phyloP scores from a whole-genome alignment of 768 basidiomycete genomes.

The Myochromella boudieri region DNA sequence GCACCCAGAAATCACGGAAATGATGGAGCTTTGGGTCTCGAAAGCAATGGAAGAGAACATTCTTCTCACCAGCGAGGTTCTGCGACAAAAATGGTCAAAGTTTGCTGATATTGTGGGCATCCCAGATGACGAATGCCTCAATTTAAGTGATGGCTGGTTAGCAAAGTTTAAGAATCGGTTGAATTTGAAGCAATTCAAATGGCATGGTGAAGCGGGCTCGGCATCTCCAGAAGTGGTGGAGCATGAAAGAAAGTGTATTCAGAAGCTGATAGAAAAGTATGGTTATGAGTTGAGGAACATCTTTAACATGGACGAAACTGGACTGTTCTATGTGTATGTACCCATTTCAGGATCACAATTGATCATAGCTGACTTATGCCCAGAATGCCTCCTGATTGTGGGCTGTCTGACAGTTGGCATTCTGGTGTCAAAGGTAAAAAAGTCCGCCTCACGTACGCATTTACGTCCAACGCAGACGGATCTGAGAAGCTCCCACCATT shows the following conservation, averaged over 20 bases:
- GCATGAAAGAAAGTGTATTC: constrained; percentile 22
- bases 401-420: constrained; percentile 22
- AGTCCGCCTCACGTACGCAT: constrained; percentile 27
- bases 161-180: constrained; percentile 21
- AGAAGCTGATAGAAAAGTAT: constrained; percentile 24
- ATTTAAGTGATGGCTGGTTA: constrained; percentile 36
- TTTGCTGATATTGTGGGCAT: constrained; percentile 33
- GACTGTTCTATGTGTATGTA: constrained; percentile 24
- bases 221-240: constrained; percentile 21
- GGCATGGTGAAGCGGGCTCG: constrained; percentile 35
- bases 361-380: too few species aligned
- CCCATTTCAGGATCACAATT: too few species aligned
- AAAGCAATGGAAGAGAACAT: constrained; percentile 28
- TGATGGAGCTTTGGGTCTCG: constrained; percentile 10
- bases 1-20: constrained; percentile 6
- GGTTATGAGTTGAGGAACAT: constrained; percentile 28
- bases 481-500: constrained; percentile 22
- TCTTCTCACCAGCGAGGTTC: constrained; percentile 31
- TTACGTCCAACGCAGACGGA: constrained; percentile 35
- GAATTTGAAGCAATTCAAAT: constrained; percentile 24
- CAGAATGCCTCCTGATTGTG: constrained; percentile 31
- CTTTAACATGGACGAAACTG: constrained; percentile 37
- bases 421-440: constrained; percentile 34
- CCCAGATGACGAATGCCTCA: constrained; percentile 29
- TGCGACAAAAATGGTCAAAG: constrained; percentile 30